Evolutionary conservation across 2,329 filamentous ascomycete genomes (phyloP), one percentile per base, ranked within the genome.

Genomic region (Mollisiaceae sp.): DNA sequence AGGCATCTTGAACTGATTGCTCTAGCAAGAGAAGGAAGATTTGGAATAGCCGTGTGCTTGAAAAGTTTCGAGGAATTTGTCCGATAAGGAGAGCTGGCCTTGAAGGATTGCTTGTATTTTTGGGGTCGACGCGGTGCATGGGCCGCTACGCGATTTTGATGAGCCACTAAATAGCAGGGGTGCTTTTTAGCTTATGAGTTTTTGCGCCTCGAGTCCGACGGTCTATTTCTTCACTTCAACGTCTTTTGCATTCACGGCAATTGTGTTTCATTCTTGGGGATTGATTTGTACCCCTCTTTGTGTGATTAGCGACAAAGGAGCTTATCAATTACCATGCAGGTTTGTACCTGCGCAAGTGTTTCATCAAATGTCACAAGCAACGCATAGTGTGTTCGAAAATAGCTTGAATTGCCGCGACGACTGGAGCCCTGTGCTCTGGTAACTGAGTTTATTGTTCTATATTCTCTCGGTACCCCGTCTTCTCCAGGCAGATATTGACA

Each of bases 391-490:
- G 55, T 47, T 35, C 58, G 50, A 60, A 39, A 20, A 22, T 22
- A 9, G n/a, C 22, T 61, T 20, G 18, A 32, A 72, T 69, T 76
- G 75, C 75, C 75, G 66, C 70, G 75, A 76, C 72, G 69, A 76
- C 69, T 70, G 69, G 72, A 72, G 70, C 71, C 63, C 69, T 61
- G 57, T 70, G 74, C 71, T 75, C 71, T 82, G 83, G 86, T 85
- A 86, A 89, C 87, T 87, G 86, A 86, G 84, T 73, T 63, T 83
- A 79, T 74, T 77, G 78, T 80, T 76, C 84, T 79, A 85, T 92
- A 89, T 89, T 84, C 82, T 86, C 86, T 93, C 91, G 91, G 93
- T 95, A 91, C 83, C 84, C 85, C 85, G 89, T 91, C 87, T 84
- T 79, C 78, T 79, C 60, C 59, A 86, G 92, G 93, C 93, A 90